phyloP scores from a whole-genome alignment of 108 stramenopile species.

The Pseudonitzschia multiseries region DNA sequence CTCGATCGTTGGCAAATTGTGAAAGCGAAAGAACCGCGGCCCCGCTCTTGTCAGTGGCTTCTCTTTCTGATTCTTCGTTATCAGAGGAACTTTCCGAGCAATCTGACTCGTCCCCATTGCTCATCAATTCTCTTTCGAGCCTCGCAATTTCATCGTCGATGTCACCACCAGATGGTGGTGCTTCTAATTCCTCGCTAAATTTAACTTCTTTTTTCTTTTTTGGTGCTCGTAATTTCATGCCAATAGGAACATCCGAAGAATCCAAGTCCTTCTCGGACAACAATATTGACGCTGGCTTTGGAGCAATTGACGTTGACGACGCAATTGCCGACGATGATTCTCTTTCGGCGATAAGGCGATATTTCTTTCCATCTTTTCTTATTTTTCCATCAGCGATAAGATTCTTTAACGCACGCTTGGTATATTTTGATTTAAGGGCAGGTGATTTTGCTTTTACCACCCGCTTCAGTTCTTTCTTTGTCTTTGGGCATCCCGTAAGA shows the following conservation, averaged over 20 bases:
- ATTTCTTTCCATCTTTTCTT: slow-evolving; percentile 47
- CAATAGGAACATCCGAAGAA: slow-evolving; percentile 48
- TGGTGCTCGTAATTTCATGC: slow-evolving; percentile 42
- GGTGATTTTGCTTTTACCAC: slow-evolving; percentile 20
- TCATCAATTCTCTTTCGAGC: slow-evolving; percentile 72
- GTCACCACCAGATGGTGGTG: slow-evolving; percentile 32
- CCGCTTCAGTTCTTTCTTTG: slow-evolving; percentile 30
- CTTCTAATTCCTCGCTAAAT: slow-evolving; percentile 21
- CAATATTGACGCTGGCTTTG: slow-evolving; percentile 8
- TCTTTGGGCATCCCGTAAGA: slow-evolving; percentile 6
- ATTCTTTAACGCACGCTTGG: slow-evolving; percentile 45
- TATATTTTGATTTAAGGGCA: slow-evolving; percentile 10
- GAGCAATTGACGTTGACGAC: not conserved
- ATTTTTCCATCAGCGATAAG: slow-evolving; percentile 40
- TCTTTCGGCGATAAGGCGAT: not conserved
- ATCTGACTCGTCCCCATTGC: slow-evolving; percentile 32
- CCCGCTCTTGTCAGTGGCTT: slow-evolving; percentile 6
- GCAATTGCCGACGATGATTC: not conserved
- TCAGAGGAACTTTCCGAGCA: slow-evolving; percentile 16
- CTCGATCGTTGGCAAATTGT: slow-evolving; percentile 54
- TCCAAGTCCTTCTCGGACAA: slow-evolving; percentile 3
- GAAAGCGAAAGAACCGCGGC: slow-evolving; percentile 62
- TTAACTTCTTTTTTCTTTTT: slow-evolving; percentile 24
- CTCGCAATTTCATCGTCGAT: slow-evolving; percentile 79
- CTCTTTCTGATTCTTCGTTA: slow-evolving; percentile 3